Evolutionary conservation across 176 grass and related monocot genomes (phyloP).

Genomic region (Melocanna baccifera): DNA sequence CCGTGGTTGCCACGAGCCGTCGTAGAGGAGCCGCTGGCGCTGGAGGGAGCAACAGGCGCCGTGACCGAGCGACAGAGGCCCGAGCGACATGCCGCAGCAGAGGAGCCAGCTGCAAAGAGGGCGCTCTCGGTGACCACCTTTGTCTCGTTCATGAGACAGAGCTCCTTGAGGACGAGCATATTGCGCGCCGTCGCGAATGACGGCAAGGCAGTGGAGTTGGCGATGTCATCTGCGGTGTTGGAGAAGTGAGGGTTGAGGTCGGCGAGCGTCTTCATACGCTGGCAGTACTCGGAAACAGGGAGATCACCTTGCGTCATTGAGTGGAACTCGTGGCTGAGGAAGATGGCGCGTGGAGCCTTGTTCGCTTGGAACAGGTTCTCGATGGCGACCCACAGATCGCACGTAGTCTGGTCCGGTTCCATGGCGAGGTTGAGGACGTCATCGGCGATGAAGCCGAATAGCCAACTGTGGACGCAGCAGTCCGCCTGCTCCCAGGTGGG

Average conservation of each 20-base stretch:
- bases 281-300: neutral
- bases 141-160: accelerated
- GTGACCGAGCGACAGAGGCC: accelerated
- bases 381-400: neutral
- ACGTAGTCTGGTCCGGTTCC: neutral
- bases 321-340: neutral
- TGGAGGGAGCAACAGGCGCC: accelerated
- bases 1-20: neutral
- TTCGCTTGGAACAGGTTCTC: neutral
- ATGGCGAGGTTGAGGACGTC: neutral
- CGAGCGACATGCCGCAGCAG: accelerated
- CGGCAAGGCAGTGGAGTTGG: neutral
- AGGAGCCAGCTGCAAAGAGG: accelerated
- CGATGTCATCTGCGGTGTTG: neutral
- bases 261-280: neutral
- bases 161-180: neutral
- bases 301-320: neutral
- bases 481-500: neutral
- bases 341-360: neutral
- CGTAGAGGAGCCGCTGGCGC: accelerated
- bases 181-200: neutral
- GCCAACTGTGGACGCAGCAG: neutral
- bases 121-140: neutral
- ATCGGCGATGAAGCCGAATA: neutral
- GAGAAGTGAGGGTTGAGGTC: neutral